Percentiles rank a stretch among this genome's conserved stretches.
These are phyloP conservation scores for Ophiognomonia clavigignenti-juglandacearum DNA, from an alignment of 2,329 filamentous ascomycete genomes.

Conservation along the genomic window DNA sequence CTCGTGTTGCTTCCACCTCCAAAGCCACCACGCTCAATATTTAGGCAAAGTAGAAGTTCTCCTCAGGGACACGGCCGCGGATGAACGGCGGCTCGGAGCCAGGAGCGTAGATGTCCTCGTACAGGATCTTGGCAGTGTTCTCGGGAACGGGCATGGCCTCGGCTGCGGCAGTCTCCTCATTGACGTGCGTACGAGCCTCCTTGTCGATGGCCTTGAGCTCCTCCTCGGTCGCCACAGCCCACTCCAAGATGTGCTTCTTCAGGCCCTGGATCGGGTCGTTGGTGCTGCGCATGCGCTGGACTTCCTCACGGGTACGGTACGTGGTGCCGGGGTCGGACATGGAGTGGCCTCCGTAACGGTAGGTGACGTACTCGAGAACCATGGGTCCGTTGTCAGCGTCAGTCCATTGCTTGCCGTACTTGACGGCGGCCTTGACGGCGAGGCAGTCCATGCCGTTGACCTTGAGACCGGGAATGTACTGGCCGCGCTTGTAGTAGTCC, in stretches of 20 bases:
- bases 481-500: constrained; percentile 99
- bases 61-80: constrained; percentile 81
- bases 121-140: constrained; percentile 75
- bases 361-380: constrained; percentile 98
- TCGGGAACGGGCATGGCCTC: constrained; percentile 85
- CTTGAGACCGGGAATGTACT: constrained; percentile 99
- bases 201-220: constrained; percentile 97
- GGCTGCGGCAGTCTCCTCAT: constrained; percentile 82
- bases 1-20: constrained; percentile 14
- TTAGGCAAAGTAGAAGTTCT: constrained; percentile 85
- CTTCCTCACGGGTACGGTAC: constrained; percentile 98
- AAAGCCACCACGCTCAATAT: constrained; percentile 8
- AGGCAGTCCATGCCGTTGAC: constrained; percentile 99
- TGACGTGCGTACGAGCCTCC: constrained; percentile 79
- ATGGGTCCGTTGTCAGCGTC: constrained; percentile 81
- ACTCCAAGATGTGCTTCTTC: constrained; percentile 97
- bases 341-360: constrained; percentile 98
- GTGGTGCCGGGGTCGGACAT: constrained; percentile 99
- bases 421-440: constrained; percentile 91
- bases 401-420: constrained; percentile 89
- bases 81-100: constrained; percentile 86
- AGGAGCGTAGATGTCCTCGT: constrained; percentile 91
- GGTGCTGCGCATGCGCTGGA: constrained; percentile 98
- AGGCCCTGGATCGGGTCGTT: constrained; percentile 97
- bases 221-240: constrained; percentile 85